Percentiles rank a stretch among this genome's conserved stretches.
These are phyloP conservation scores for Aspergillus sp. DNA, from an alignment of 2,329 filamentous ascomycete genomes.

Conservation along the genomic window DNA sequence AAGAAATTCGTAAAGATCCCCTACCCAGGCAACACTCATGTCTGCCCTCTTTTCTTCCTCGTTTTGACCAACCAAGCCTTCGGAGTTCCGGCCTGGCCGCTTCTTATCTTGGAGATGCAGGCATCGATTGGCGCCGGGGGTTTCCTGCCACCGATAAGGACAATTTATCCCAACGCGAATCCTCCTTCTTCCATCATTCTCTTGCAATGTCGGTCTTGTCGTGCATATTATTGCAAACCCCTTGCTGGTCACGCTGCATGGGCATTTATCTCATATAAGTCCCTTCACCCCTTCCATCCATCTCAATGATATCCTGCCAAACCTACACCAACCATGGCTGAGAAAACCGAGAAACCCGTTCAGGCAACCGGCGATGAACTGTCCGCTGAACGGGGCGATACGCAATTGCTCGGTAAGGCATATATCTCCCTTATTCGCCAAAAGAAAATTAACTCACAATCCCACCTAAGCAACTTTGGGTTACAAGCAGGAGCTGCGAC, in stretches of 20 bases:
- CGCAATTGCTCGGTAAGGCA: constrained; percentile 14
- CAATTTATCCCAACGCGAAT: background rate
- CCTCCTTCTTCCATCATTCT: background rate
- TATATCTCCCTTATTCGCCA: constrained; percentile 8
- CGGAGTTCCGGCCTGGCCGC: background rate
- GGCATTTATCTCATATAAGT: background rate
- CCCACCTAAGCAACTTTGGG: constrained; percentile 33
- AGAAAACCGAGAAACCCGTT: background rate
- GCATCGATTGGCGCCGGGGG: background rate
- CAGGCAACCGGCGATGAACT: constrained; percentile 1
- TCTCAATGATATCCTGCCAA: background rate
- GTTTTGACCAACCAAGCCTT: too few relatives aligned
- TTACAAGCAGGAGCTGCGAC: constrained; percentile 60
- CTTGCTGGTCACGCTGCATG: background rate
- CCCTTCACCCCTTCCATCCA: background rate
- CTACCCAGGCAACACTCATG: background rate
- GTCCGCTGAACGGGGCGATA: constrained; percentile 20
- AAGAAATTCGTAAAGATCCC: background rate
- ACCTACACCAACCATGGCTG: constrained; percentile 13
- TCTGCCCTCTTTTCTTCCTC: too few relatives aligned
- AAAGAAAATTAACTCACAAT: constrained; percentile 16
- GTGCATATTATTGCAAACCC: background rate
- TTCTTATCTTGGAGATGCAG: constrained; percentile 6
- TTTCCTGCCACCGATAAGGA: constrained; percentile 5
- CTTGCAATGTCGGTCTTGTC: background rate